Evolutionary conservation across 805 yeast genomes (phyloP).

Genomic region (Myxozyma nipponensis): DNA sequence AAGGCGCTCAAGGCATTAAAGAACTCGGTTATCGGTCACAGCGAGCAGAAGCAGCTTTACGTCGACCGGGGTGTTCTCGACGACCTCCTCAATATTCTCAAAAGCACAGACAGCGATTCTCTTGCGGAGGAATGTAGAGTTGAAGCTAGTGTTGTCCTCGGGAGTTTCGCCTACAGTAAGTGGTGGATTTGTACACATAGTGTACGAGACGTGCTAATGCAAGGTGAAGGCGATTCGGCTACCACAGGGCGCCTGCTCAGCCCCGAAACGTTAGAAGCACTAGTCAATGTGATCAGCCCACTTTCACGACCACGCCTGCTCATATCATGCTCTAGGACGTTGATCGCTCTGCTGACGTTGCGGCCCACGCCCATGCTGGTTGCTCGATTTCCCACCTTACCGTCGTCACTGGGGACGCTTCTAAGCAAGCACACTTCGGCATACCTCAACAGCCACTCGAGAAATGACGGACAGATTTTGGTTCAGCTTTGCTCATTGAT

Average conservation of each 20-base stretch:
- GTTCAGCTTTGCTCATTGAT: constrained; percentile 14
- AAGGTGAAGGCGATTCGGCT: constrained; percentile 23
- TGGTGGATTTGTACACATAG: no score
- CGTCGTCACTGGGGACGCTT: constrained; percentile 4
- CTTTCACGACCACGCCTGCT: constrained; percentile 11
- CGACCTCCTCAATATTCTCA: constrained; percentile 30
- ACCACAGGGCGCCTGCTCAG: constrained; percentile 10
- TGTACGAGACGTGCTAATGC: no score
- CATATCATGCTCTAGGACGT: constrained; percentile 16
- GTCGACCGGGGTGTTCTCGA: constrained; percentile 28
- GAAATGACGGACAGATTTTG: constrained; percentile 1
- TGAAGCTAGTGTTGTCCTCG: constrained; percentile 33
- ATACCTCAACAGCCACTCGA: background rate
- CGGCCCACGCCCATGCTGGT: constrained; percentile 11
- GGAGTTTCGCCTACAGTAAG: constrained; percentile 36
- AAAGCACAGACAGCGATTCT: constrained; percentile 14
- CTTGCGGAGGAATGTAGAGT: constrained; percentile 21
- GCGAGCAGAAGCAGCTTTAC: constrained; percentile 33
- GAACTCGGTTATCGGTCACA: constrained; percentile 37
- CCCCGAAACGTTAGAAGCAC: constrained; percentile 8
- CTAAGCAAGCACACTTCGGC: background rate
- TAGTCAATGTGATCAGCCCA: constrained; percentile 7
- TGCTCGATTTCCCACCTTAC: constrained; percentile 7
- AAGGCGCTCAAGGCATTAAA: constrained; percentile 31
- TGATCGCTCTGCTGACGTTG: constrained; percentile 12